Evolutionary conservation across 345 rosid species (phyloP).

Genomic region (Punica granatum): DNA sequence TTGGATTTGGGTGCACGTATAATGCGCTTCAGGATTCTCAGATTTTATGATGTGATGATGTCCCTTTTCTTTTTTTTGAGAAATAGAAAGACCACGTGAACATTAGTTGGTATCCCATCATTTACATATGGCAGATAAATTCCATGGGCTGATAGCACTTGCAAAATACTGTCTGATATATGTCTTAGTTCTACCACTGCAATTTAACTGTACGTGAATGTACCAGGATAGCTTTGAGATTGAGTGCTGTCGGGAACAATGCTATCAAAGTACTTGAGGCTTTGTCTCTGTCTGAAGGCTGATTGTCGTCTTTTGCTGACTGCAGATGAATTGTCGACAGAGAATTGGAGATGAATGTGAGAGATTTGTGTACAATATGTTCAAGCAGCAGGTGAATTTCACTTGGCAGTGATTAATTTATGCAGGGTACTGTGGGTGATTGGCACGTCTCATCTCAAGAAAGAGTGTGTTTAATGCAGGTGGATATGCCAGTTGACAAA

Average conservation of each 20-base stretch:
- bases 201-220: not conserved
- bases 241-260: not conserved
- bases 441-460: slow-evolving; percentile 6
- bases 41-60: not conserved
- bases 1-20: not conserved
- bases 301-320: not conserved
- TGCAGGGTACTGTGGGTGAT: not conserved
- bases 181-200: not conserved
- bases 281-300: not conserved
- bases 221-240: not conserved
- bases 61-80: not conserved
- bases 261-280: not conserved
- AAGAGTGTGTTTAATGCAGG: slow-evolving; percentile 29
- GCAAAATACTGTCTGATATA: not conserved
- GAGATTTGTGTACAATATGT: slow-evolving; percentile 62
- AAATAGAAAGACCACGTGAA: not conserved
- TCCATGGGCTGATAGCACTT: too few species aligned
- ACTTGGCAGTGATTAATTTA: not conserved
- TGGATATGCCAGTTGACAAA: slow-evolving; percentile 78
- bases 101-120: not conserved
- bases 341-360: slow-evolving; percentile 66
- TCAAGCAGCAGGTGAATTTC: slow-evolving; percentile 54
- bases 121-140: too few species aligned
- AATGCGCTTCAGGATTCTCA: not conserved
- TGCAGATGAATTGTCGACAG: slow-evolving; percentile 40